These are phyloP conservation scores for Oryza nivara DNA, from an alignment of 176 grass and related monocot genomes.

Conservation along the genomic window DNA sequence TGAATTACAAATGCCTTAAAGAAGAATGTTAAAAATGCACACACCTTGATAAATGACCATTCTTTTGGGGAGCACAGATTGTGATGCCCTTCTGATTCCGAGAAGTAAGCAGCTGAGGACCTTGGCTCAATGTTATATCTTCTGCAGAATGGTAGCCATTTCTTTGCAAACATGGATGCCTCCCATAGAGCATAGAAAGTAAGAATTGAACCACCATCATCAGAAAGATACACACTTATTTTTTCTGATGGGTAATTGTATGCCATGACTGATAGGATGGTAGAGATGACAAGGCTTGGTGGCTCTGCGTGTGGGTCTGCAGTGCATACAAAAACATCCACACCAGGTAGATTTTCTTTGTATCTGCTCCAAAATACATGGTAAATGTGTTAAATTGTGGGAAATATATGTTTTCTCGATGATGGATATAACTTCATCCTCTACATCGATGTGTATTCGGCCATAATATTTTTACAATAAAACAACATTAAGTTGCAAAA, in stretches of 20 bases:
- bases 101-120: constrained; percentile 72
- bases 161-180: constrained; percentile 59
- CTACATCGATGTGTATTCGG: too few species aligned
- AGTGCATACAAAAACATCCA: constrained; percentile 83
- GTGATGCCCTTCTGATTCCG: not conserved
- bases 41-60: constrained; percentile 54
- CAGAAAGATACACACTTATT: constrained; percentile 73
- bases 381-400: not conserved
- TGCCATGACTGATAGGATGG: constrained; percentile 72
- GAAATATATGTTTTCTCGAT: not conserved
- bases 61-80: constrained; percentile 34
- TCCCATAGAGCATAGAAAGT: constrained; percentile 80
- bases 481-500: not conserved
- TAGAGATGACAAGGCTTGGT: constrained; percentile 71
- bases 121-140: constrained; percentile 63
- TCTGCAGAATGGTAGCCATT: constrained; percentile 76
- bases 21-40: not conserved
- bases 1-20: not conserved
- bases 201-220: constrained; percentile 70
- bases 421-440: not conserved
- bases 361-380: constrained; percentile 42
- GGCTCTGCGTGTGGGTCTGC: constrained; percentile 63
- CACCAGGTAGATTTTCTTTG: constrained; percentile 45
- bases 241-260: constrained; percentile 69
- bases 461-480: not conserved